Evolutionary conservation across 176 grass and related monocot genomes (phyloP), one percentile per base, ranked within the genome.

Genomic region (Bothriochloa decipiens): DNA sequence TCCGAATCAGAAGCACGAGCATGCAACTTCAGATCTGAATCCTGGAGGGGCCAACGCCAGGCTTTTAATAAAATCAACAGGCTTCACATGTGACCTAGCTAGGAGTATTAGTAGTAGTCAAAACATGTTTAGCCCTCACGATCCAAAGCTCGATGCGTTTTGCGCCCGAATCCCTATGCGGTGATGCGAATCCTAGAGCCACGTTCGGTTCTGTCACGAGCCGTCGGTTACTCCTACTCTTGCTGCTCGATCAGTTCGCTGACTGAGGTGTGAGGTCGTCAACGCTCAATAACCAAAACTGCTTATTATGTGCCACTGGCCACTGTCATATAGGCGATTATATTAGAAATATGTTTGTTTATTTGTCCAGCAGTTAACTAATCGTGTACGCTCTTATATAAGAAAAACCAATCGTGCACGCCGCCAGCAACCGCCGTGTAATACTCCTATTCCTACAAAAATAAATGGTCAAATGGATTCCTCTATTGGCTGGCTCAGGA

Each of bases 1-100:
- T 47, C 12, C 4, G 45, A 47, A 47, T 47, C 12, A 14, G 45
- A 47, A 47, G 11, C 45, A 46, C 43, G 42, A 43, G 42, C 42
- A 43, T 14, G 46, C 46, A 16, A 49, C 46, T 49, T 13, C 46
- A 49, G 46, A 49, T 81, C 78, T 68, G 78, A 32, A n/a, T 64
- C 39, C 9, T 22, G 18, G 20, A n/a, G 0, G 53, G 53, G 7
- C 4, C 8, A 3, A 3, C 20, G 35, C n/a, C n/a, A 61, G n/a
- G 33, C 9, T 23, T 37, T 57, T 58, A 57, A 52, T 52, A 39
- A 77, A 39, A 4, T 60, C n/a, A 15, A 33, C 52, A 15, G 4
- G 20, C 33, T 40, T 40, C 8, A 10, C 11, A 8, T 39, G 74
- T 32, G 52, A 46, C 12, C 43, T 46, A 46, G 43, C 43, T 46